A percentile compares a stretch with the other conserved stretches of the same genome.
These are phyloP conservation scores for Pelomyxa schiedti DNA, from an alignment of 78 protist genomes.

Conservation along the genomic window DNA sequence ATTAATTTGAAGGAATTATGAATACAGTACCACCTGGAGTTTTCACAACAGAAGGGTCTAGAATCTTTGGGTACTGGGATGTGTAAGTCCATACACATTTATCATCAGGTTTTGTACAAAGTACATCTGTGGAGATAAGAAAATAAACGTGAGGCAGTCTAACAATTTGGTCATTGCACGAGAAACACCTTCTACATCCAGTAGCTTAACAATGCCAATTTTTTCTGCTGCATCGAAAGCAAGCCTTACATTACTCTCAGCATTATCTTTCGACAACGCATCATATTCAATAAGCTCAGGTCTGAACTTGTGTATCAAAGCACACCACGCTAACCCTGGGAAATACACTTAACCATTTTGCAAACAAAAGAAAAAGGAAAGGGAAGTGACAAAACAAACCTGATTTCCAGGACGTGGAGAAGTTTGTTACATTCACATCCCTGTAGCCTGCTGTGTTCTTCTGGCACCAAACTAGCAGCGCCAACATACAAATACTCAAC, in stretches of 20 bases:
- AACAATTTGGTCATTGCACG: no score
- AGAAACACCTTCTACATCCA: conserved; percentile 60
- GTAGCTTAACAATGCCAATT: conserved; percentile 60
- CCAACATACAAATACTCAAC: no score
- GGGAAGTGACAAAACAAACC: not conserved
- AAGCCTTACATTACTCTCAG: conserved; percentile 37
- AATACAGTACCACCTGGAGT: no score
- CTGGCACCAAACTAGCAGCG: conserved; percentile 62
- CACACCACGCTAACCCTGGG: conserved; percentile 64
- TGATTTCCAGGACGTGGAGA: conserved; percentile 30
- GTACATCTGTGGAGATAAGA: no score
- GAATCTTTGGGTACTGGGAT: no score
- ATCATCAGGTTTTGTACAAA: no score
- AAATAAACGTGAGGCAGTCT: no score
- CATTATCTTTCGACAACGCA: conserved; percentile 21
- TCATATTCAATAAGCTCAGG: conserved; percentile 57
- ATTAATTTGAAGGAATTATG: no score
- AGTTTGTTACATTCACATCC: conserved; percentile 33
- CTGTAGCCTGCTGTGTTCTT: conserved; percentile 30
- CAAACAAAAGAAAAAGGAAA: no score
- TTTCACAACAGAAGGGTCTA: no score
- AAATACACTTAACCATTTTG: no score
- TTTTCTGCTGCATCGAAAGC: conserved; percentile 71
- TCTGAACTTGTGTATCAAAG: conserved; percentile 57
- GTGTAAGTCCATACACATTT: no score